phyloP scores from a whole-genome alignment of 2,329 filamentous ascomycete species.

The Sarocladium oryzae region DNA sequence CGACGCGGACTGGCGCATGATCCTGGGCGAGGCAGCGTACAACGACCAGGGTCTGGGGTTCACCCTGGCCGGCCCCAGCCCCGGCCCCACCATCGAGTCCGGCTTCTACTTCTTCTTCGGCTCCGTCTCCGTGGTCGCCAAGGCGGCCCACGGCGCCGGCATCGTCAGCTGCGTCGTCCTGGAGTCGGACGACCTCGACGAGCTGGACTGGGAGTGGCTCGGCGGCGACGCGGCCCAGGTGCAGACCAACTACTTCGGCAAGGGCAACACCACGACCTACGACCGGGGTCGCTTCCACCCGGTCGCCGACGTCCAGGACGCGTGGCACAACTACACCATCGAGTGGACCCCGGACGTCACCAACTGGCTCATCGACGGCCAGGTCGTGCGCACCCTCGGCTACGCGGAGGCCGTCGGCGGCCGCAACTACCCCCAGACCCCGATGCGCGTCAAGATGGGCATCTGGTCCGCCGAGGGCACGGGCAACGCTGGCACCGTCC shows the following conservation, averaged over 20 bases:
- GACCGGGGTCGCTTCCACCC: conserved; percentile 36
- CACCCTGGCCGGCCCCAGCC: conserved; percentile 50
- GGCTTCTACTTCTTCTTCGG: conserved; percentile 81
- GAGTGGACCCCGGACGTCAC: conserved; percentile 48
- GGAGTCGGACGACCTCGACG: conserved; percentile 68
- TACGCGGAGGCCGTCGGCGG: conserved; percentile 41
- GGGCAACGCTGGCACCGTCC: conserved; percentile 35
- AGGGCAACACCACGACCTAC: conserved; percentile 57
- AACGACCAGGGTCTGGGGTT: conserved; percentile 17
- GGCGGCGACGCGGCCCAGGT: conserved; percentile 57
- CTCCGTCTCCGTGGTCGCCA: conserved; percentile 60
- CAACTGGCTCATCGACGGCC: conserved; percentile 51
- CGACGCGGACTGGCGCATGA: conserved; percentile 33
- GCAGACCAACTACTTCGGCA: conserved; percentile 71
- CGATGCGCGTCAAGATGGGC: conserved; percentile 43
- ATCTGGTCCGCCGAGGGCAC: conserved; percentile 34
- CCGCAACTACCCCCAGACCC: conserved; percentile 52
- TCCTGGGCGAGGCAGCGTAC: conserved; percentile 17
- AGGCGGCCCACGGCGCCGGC: conserved; percentile 72
- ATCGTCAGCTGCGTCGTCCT: conserved; percentile 72
- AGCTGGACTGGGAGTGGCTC: conserved; percentile 77
- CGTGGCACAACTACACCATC: conserved; percentile 49
- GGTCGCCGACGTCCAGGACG: conserved; percentile 22
- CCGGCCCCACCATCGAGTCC: conserved; percentile 53
- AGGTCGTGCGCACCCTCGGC: conserved; percentile 40